These are phyloP conservation scores for Cladosporium velox DNA, from an alignment of 2,329 filamentous ascomycete species.

Conservation along the genomic window DNA sequence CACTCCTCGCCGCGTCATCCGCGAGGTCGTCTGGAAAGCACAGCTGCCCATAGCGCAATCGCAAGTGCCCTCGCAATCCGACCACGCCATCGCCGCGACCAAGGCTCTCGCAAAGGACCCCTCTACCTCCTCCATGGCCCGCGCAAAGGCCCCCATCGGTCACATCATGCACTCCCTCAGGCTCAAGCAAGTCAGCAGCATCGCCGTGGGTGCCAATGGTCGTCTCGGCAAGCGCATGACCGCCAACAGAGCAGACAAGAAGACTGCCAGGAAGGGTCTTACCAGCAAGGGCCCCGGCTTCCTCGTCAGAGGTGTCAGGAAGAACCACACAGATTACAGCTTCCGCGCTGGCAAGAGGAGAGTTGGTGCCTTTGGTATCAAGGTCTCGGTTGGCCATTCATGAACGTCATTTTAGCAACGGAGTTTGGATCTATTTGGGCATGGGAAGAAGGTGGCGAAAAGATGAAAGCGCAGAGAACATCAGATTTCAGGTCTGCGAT, in stretches of 20 bases:
- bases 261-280: conserved; percentile 34
- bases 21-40: conserved; percentile 37
- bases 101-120: conserved; percentile 23
- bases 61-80: conserved; percentile 27
- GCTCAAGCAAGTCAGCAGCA: conserved; percentile 34
- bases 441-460: background rate
- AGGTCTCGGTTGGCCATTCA: conserved; percentile 33
- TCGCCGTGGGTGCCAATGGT: conserved; percentile 36
- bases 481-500: background rate
- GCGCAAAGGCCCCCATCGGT: conserved; percentile 27
- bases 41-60: conserved; percentile 30
- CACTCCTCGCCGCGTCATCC: conserved; percentile 34
- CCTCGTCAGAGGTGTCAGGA: conserved; percentile 33
- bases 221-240: conserved; percentile 39
- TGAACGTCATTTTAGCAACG: conserved; percentile 21
- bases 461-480: background rate
- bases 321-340: conserved; percentile 31
- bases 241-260: conserved; percentile 34
- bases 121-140: conserved; percentile 25
- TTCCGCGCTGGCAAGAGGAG: conserved; percentile 35
- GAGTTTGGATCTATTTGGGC: conserved; percentile 15
- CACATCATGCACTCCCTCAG: conserved; percentile 30
- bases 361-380: conserved; percentile 36
- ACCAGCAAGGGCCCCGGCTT: conserved; percentile 33
- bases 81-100: conserved; percentile 22